Evolutionary conservation across 176 grass and related monocot species (phyloP).

Genomic region (Saccharum officinarum): DNA sequence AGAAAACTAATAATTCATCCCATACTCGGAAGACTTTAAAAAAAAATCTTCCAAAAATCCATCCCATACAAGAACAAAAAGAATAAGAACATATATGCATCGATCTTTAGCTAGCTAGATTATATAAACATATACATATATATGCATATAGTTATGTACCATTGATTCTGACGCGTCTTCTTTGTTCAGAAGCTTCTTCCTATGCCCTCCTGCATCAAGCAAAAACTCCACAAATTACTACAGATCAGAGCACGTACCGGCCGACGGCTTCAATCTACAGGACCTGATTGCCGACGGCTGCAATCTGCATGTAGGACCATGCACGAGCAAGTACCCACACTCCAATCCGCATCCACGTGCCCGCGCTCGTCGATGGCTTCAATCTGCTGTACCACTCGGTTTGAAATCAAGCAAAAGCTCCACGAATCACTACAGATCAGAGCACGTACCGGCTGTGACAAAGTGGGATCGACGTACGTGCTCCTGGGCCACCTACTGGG

Average conservation of each 20-base stretch:
- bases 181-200: constrained; percentile 36
- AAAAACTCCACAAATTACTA: constrained; percentile 23
- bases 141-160: constrained; percentile 29
- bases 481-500: too few relatives aligned
- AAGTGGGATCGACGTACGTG: too few relatives aligned
- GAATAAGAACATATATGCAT: neutral
- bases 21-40: neutral
- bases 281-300: too few relatives aligned
- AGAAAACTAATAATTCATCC: neutral
- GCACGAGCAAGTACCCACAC: too few relatives aligned
- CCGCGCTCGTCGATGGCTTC: too few relatives aligned
- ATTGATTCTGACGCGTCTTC: constrained; percentile 16
- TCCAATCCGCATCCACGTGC: too few relatives aligned
- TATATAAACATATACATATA: neutral
- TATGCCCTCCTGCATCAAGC: constrained; percentile 36
- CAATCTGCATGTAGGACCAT: too few relatives aligned
- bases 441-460: too few relatives aligned
- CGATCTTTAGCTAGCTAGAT: neutral
- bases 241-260: neutral
- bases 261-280: too few relatives aligned
- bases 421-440: too few relatives aligned
- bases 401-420: too few relatives aligned
- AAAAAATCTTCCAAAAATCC: neutral
- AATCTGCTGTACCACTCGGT: too few relatives aligned
- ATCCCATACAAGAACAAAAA: neutral